A percentile compares a stretch with the other conserved stretches of the same genome.
Conservation (phyloP, 73 alveolate genomes). For the Effrenium voratum region DNA sequence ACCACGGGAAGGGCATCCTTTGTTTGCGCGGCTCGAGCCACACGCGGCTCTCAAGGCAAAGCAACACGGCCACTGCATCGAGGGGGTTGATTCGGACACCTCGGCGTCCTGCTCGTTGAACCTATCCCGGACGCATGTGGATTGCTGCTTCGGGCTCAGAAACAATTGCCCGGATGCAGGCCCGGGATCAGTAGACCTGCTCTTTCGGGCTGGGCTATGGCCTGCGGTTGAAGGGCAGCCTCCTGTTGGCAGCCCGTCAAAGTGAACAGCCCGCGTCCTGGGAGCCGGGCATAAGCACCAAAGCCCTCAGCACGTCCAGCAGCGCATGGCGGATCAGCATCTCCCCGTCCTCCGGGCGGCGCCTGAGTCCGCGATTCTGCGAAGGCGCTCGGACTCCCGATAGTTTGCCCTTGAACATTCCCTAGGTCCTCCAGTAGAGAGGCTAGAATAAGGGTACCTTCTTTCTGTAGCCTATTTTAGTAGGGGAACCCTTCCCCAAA, state of each 20-base stretch:
- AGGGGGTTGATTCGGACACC: too few relatives aligned
- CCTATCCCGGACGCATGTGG: not conserved
- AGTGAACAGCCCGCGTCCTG: not conserved
- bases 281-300: slow-evolving; percentile 48
- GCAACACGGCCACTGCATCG: too few relatives aligned
- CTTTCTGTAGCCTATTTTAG: too few relatives aligned
- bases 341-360: slow-evolving; percentile 85
- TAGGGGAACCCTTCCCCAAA: too few relatives aligned
- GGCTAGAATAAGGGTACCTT: too few relatives aligned
- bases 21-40: too few relatives aligned
- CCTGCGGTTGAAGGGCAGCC: not conserved
- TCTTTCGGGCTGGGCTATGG: not conserved
- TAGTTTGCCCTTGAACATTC: too few relatives aligned
- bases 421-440: too few relatives aligned
- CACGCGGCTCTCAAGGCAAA: too few relatives aligned
- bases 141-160: not conserved
- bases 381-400: too few relatives aligned
- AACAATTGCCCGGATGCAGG: not conserved
- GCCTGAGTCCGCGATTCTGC: not conserved
- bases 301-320: slow-evolving; percentile 80
- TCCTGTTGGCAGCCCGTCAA: not conserved
- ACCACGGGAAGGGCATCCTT: too few relatives aligned
- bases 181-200: not conserved
- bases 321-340: slow-evolving; percentile 75
- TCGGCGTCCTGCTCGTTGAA: not conserved